Evolutionary conservation across 768 basidiomycete genomes (phyloP).

Genomic region (Coprinopsis marcescibilis): DNA sequence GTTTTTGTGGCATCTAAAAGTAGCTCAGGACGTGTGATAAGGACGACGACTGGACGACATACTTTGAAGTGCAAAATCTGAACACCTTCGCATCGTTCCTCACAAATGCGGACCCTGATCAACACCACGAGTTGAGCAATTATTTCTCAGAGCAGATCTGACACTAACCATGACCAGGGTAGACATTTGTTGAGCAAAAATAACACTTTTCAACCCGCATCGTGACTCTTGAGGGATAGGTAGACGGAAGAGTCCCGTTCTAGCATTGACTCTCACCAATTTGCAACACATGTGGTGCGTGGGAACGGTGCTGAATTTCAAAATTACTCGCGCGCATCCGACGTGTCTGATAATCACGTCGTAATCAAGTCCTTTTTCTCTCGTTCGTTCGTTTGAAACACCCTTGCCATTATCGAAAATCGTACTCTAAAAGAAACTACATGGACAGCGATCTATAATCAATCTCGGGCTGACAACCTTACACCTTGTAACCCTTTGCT

Average conservation of each 20-base stretch:
- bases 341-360: too few species aligned
- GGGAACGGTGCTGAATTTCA: too few species aligned
- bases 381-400: too few species aligned
- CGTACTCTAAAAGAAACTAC: too few species aligned
- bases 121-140: neutral
- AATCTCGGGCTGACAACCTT: too few species aligned
- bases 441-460: too few species aligned
- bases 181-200: constrained; percentile 95
- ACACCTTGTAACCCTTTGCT: constrained; percentile 14
- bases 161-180: constrained; percentile 83
- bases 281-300: neutral
- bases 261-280: neutral
- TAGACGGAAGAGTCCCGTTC: neutral
- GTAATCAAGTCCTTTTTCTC: too few species aligned
- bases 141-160: neutral
- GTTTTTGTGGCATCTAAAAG: constrained; percentile 89
- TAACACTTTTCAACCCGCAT: constrained; percentile 99
- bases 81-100: constrained; percentile 98
- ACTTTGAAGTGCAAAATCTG: constrained; percentile 98
- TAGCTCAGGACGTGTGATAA: neutral
- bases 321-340: too few species aligned
- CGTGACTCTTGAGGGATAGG: constrained; percentile 9
- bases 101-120: constrained; percentile 87
- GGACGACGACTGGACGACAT: constrained; percentile 19
- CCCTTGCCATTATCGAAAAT: too few species aligned